These are phyloP conservation scores for Candida smagusa DNA, from an alignment of 1,139 yeast genomes.

Conservation along the genomic window DNA sequence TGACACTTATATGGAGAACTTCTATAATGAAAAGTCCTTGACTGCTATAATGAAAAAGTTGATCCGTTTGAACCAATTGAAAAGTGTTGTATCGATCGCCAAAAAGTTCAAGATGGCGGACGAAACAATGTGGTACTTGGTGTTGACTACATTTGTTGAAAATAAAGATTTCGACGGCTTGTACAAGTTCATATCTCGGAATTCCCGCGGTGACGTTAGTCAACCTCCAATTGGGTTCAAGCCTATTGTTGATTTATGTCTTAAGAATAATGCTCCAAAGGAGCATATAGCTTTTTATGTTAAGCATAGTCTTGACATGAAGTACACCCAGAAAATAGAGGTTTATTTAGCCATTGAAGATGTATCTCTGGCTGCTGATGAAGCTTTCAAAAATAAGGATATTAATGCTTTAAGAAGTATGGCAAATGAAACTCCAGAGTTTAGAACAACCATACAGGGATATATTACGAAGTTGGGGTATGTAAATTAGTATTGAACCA, in stretches of 20 bases:
- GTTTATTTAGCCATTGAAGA: slow-evolving; percentile 55
- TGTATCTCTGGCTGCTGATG: slow-evolving; percentile 53
- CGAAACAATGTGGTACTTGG: slow-evolving; percentile 62
- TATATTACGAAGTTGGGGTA: slow-evolving; percentile 32
- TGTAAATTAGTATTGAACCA: slow-evolving; percentile 9
- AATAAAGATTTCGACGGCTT: slow-evolving; percentile 62
- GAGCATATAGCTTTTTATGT: slow-evolving; percentile 37
- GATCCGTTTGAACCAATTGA: slow-evolving; percentile 55
- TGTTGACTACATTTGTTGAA: slow-evolving; percentile 51
- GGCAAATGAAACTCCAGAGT: slow-evolving; percentile 21
- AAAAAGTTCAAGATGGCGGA: slow-evolving; percentile 63
- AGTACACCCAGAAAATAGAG: slow-evolving; percentile 42
- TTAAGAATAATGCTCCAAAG: slow-evolving; percentile 47
- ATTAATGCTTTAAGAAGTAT: slow-evolving; percentile 36
- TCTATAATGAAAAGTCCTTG: slow-evolving; percentile 49
- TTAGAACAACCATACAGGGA: slow-evolving; percentile 20
- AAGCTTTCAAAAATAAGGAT: slow-evolving; percentile 59
- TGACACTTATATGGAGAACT: slow-evolving; percentile 53
- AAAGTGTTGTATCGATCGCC: slow-evolving; percentile 53
- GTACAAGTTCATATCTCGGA: slow-evolving; percentile 37
- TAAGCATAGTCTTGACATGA: slow-evolving; percentile 27
- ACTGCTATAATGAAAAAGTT: slow-evolving; percentile 54
- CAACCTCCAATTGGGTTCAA: slow-evolving; percentile 75
- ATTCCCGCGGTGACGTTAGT: slow-evolving; percentile 23
- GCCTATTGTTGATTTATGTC: slow-evolving; percentile 55